Percentiles rank a stretch among this genome's conserved stretches.
Evolutionary conservation across 169 alveolate genomes (phyloP).

Genomic region (Babesia ovis): DNA sequence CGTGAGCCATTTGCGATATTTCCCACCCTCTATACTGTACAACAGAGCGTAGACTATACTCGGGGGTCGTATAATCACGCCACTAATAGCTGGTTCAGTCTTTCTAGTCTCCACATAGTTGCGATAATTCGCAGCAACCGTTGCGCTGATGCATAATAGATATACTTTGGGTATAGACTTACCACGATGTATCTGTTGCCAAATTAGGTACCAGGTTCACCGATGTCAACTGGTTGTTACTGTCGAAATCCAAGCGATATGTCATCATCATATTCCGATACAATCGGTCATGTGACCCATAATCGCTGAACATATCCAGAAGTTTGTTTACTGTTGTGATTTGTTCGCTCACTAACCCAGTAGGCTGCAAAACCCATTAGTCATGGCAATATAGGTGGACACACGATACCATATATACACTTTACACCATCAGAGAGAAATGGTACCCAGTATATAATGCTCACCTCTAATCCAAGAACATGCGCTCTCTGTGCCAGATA

Average conservation of each 20-base stretch:
- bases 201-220: constrained; percentile 48
- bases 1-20: constrained; percentile 9
- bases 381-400: background rate
- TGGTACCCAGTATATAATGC: background rate
- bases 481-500: constrained; percentile 31
- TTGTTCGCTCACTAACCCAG: constrained; percentile 20
- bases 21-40: constrained; percentile 14
- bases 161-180: background rate
- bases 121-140: constrained; percentile 18
- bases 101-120: background rate
- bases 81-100: background rate
- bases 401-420: background rate
- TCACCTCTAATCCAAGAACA: constrained; percentile 43
- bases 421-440: background rate
- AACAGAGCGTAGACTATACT: constrained; percentile 51
- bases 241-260: constrained; percentile 45
- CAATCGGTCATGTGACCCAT: background rate
- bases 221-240: constrained; percentile 9
- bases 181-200: constrained; percentile 58
- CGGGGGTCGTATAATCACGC: constrained; percentile 17
- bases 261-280: constrained; percentile 34
- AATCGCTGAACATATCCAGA: constrained; percentile 39
- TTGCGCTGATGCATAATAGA: background rate
- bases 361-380: constrained; percentile 18
- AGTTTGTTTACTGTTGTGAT: constrained; percentile 17